phyloP scores from a whole-genome alignment of 2,329 filamentous ascomycete species.

The Pleomassaria siparia region DNA sequence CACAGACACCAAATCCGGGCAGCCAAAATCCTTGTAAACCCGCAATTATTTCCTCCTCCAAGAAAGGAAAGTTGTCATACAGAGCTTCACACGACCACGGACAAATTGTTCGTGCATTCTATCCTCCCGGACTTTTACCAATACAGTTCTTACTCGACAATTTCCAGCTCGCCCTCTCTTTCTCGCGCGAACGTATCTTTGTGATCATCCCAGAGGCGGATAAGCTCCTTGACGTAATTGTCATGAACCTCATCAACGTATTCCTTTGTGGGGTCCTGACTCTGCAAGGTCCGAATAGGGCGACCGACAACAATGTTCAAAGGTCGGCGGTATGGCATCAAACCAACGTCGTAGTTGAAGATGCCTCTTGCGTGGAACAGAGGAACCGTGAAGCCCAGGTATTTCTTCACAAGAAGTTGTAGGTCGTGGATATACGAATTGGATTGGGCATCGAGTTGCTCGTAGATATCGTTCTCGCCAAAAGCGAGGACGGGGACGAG shows the following conservation, averaged over 20 bases:
- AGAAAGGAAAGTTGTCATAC: too few species aligned
- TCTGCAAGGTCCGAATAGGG: conserved; percentile 70
- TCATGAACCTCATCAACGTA: conserved; percentile 82
- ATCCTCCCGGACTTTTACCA: too few species aligned
- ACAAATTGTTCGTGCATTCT: too few species aligned
- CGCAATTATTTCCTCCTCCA: too few species aligned
- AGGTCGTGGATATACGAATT: conserved; percentile 79
- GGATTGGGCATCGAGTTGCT: conserved; percentile 75
- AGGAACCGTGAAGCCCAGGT: conserved; percentile 89
- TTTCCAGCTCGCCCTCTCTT: conserved; percentile 66
- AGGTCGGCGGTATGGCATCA: conserved; percentile 89
- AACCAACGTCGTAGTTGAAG: conserved; percentile 95
- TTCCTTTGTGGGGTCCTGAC: conserved; percentile 65
- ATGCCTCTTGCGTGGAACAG: conserved; percentile 87
- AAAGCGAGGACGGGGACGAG: conserved; percentile 90
- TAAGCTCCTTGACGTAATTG: conserved; percentile 74
- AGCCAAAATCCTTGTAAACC: too few species aligned
- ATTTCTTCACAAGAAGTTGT: conserved; percentile 81
- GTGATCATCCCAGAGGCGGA: conserved; percentile 73
- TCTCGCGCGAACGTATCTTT: conserved; percentile 72
- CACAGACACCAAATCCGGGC: too few species aligned
- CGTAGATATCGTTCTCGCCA: conserved; percentile 94
- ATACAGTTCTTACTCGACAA: conserved; percentile 65
- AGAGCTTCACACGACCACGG: too few species aligned
- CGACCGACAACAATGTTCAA: conserved; percentile 87